Conservation (phyloP, 495 filamentous ascomycete genomes). For the Talaromyces wortmannii region DNA sequence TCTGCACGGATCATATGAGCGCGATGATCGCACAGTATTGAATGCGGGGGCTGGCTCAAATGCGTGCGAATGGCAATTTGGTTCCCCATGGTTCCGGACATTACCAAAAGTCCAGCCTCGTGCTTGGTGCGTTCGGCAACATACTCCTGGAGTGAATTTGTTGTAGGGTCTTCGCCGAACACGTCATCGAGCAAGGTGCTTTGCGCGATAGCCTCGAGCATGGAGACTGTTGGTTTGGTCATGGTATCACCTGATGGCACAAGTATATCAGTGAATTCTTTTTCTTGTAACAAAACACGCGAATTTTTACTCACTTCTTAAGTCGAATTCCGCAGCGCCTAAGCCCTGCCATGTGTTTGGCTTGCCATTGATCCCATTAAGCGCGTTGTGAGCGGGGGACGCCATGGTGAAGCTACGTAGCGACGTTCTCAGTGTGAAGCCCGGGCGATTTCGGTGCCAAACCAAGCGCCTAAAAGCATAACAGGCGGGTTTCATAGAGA, state of each 20-base stretch:
- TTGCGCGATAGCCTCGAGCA: constrained; percentile 50
- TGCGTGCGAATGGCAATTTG: constrained; percentile 43
- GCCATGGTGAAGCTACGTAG: constrained; percentile 21
- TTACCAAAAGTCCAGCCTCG: constrained; percentile 65
- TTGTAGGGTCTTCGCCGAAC: constrained; percentile 65
- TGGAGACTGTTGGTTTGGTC: constrained; percentile 66
- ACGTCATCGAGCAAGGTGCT: constrained; percentile 63
- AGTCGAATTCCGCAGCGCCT: constrained; percentile 60
- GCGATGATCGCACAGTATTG: constrained; percentile 39
- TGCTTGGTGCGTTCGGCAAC: constrained; percentile 60
- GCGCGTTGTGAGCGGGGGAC: background rate
- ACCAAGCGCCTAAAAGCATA: too few species aligned
- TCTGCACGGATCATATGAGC: constrained; percentile 43
- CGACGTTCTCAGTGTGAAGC: constrained; percentile 3
- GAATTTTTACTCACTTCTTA: constrained; percentile 22
- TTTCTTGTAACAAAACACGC: background rate
- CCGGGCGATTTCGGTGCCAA: too few species aligned
- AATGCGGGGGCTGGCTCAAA: constrained; percentile 41
- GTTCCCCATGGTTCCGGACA: constrained; percentile 84
- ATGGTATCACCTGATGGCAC: constrained; percentile 53
- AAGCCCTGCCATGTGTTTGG: constrained; percentile 48
- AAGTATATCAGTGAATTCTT: background rate
- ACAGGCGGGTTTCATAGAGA: constrained; percentile 7
- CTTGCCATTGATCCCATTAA: constrained; percentile 10
- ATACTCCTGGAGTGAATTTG: constrained; percentile 54